Evolutionary conservation across 106 monocot genomes (phyloP), one percentile per base, ranked within the genome.

Genomic region (Dioscorea alata): DNA sequence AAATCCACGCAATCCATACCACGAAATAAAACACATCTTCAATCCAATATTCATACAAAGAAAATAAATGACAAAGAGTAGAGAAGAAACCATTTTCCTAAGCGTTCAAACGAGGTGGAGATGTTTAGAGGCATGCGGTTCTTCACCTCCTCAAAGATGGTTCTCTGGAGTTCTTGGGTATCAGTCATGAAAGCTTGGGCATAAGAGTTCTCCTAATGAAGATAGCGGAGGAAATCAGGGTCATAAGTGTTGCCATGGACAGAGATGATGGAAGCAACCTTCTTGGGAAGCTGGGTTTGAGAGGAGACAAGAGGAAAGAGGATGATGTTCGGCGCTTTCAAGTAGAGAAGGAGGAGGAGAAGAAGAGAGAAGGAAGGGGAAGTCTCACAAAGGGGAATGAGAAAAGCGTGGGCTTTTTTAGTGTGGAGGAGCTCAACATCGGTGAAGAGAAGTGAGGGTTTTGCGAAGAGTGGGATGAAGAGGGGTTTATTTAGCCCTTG

Each of bases 131-230:
- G 90, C 76, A 94, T 72, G 23, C 84, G 75, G 42, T 32, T 58
- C 33, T 56, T 74, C 87, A 94, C 85, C 78, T 90, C 90, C 31
- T 70, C 76, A 2, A 60, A 74, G 50, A 95, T 57, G 49, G n/a
- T 59, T 33, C 50, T 21, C 68, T 74, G 83, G 25, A 90, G 78
- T 16, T 63, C 77, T n/a, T 63, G 34, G 12, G 86, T 70, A 68
- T 89, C 97, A 20, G 69, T 85, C 89, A 97, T 92, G 82, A 89
- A 97, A 10, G 86, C 78, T 22, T 84, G 80, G 33, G 86, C 76
- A 74, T 97, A 97, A 23, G 74, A 63, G 72, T 92, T 97, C 75
- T 97, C 97, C 12, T 73, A 68, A 24, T 60, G 33, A 34, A 92
- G 78, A 53, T 92, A 60, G 60, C 76, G 77, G 24, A 67, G 17